Percentiles rank a stretch among this genome's conserved stretches.
Conservation (phyloP, 805 yeast species). For the Tetrapisispora arboricola region DNA sequence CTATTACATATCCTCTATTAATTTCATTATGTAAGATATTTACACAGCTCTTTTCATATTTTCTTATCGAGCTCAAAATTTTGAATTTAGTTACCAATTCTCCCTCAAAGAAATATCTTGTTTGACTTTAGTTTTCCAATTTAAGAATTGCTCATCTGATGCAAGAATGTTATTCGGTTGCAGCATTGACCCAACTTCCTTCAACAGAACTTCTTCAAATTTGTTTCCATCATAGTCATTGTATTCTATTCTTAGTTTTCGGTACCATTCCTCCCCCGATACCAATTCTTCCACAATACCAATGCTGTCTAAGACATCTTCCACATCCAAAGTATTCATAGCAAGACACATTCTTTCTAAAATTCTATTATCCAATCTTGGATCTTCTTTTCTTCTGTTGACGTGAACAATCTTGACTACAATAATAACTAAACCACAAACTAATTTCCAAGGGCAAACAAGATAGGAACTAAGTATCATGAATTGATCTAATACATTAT, state of each 20-base stretch:
- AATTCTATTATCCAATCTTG: slow-evolving; percentile 41
- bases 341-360: slow-evolving; percentile 41
- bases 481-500: slow-evolving; percentile 41
- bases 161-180: slow-evolving; percentile 25
- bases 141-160: slow-evolving; percentile 23
- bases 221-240: slow-evolving; percentile 25
- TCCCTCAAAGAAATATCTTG: slow-evolving; percentile 21
- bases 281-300: slow-evolving; percentile 44
- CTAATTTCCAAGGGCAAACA: slow-evolving; percentile 56
- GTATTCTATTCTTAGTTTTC: slow-evolving; percentile 40
- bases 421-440: slow-evolving; percentile 55
- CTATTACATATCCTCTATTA: too few relatives aligned
- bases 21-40: too few relatives aligned
- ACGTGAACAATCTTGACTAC: slow-evolving; percentile 48
- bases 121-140: slow-evolving; percentile 27
- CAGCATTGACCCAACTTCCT: slow-evolving; percentile 30
- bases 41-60: too few relatives aligned
- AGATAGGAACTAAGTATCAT: slow-evolving; percentile 41
- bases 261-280: slow-evolving; percentile 52
- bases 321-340: slow-evolving; percentile 40
- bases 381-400: slow-evolving; percentile 33
- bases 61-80: too few relatives aligned
- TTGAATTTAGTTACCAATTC: too few relatives aligned
- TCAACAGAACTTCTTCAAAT: slow-evolving; percentile 17
- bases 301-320: slow-evolving; percentile 44